A percentile compares a stretch with the other conserved stretches of the same genome.
These are phyloP conservation scores for Adansonia gregorii DNA, from an alignment of 441 rosid species.

Conservation along the genomic window DNA sequence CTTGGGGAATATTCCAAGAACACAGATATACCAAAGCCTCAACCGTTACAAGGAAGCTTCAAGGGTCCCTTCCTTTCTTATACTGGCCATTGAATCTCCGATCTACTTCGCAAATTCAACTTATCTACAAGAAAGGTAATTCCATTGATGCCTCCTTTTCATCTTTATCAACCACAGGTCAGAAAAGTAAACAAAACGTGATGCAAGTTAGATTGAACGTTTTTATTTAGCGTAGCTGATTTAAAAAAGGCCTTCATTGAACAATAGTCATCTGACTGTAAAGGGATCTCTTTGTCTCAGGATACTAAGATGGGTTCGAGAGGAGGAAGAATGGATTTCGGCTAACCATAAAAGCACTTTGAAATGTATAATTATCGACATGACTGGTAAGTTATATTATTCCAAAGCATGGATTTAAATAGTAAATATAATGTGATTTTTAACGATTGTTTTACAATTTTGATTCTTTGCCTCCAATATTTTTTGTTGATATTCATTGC, in stretches of 20 bases:
- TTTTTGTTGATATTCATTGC: no score
- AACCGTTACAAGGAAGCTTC: constrained; percentile 67
- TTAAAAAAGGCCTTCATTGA: neutral
- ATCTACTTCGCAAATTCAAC: constrained; percentile 90
- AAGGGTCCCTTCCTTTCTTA: constrained; percentile 76
- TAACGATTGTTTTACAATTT: no score
- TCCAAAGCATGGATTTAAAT: no score
- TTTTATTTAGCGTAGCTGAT: neutral
- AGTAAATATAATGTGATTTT: no score
- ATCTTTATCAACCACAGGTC: neutral
- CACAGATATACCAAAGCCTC: constrained; percentile 76
- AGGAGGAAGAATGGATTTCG: constrained; percentile 79
- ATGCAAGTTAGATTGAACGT: neutral
- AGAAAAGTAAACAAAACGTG: neutral
- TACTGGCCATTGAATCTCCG: constrained; percentile 84
- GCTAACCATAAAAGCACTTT: constrained; percentile 48
- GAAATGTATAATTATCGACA: constrained; percentile 79
- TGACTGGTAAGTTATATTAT: constrained; percentile 61
- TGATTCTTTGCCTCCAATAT: no score
- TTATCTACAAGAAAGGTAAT: constrained; percentile 86
- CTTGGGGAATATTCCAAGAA: constrained; percentile 81
- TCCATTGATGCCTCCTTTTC: neutral
- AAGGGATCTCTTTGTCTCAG: constrained; percentile 39
- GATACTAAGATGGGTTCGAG: constrained; percentile 83
- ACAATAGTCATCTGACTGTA: neutral